Percentiles rank a stretch among this genome's conserved stretches.
These are phyloP conservation scores for Boeremia exigua DNA, from an alignment of 2,329 filamentous ascomycete species.

Conservation along the genomic window DNA sequence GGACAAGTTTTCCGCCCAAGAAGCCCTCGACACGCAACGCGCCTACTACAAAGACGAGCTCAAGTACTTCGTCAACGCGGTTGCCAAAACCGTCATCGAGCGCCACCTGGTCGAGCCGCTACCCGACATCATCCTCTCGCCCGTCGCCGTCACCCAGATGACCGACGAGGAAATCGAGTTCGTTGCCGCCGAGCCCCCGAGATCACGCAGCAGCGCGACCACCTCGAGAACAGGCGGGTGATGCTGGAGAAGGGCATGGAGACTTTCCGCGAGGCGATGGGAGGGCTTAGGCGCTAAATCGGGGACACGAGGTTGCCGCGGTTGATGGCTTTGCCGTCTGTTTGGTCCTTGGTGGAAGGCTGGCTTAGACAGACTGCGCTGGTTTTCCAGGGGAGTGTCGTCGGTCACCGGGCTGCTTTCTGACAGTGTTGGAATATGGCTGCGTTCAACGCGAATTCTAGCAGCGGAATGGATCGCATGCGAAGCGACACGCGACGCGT, in stretches of 20 bases:
- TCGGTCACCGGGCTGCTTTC: not conserved
- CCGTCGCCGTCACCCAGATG: slow-evolving; percentile 38
- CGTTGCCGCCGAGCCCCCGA: slow-evolving; percentile 46
- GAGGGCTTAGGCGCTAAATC: slow-evolving; percentile 16
- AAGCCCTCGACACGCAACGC: slow-evolving; percentile 44
- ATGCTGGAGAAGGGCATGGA: slow-evolving; percentile 47
- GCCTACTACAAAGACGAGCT: slow-evolving; percentile 50
- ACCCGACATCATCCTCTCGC: slow-evolving; percentile 36
- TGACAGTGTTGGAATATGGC: not conserved
- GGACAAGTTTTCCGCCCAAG: slow-evolving; percentile 41
- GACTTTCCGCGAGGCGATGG: slow-evolving; percentile 40
- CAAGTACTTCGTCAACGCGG: slow-evolving; percentile 44
- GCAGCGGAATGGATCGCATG: not conserved
- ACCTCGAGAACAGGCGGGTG: slow-evolving; percentile 35
- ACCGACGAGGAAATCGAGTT: slow-evolving; percentile 42
- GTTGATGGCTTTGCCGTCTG: too few relatives aligned
- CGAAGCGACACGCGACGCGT: not conserved
- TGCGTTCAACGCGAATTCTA: too few relatives aligned
- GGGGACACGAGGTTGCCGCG: too few relatives aligned
- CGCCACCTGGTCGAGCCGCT: slow-evolving; percentile 45
- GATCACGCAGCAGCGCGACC: slow-evolving; percentile 30
- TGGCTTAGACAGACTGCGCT: not conserved
- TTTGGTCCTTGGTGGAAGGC: not conserved
- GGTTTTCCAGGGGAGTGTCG: not conserved
- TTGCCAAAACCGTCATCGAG: slow-evolving; percentile 49